Conservation (phyloP, 495 filamentous ascomycete species). For the Lindgomyces ingoldianus region DNA sequence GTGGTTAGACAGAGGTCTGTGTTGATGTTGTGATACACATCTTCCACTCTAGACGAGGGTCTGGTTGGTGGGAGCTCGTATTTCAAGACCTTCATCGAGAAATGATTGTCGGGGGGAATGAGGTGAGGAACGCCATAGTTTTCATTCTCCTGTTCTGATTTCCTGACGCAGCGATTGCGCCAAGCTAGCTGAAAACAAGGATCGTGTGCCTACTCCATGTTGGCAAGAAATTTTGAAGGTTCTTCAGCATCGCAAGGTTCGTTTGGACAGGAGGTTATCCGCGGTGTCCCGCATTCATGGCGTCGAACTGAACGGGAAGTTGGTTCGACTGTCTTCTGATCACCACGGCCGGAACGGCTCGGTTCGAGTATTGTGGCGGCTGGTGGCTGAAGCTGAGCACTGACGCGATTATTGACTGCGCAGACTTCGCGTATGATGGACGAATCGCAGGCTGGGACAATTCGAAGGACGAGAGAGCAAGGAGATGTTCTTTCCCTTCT, state of each 20-base stretch:
- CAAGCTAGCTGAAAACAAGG: not conserved
- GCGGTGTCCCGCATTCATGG: not conserved
- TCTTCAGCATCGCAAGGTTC: not conserved
- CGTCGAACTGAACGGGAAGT: not conserved
- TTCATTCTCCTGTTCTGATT: not conserved
- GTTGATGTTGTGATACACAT: no score
- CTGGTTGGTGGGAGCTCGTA: not conserved
- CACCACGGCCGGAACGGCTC: not conserved
- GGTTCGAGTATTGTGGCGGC: not conserved
- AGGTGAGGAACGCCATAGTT: constrained; percentile 9
- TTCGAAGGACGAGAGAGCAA: not conserved
- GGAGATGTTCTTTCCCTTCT: no score
- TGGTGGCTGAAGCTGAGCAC: not conserved
- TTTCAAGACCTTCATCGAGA: not conserved
- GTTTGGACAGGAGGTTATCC: not conserved
- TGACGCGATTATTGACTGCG: not conserved
- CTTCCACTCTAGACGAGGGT: not conserved
- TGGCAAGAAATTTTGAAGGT: not conserved
- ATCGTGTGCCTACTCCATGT: not conserved
- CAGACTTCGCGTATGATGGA: not conserved
- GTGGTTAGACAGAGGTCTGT: not conserved
- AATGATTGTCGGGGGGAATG: not conserved
- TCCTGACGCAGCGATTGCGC: not conserved
- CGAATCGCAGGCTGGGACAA: not conserved
- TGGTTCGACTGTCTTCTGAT: not conserved